These are phyloP conservation scores for Trichoderma cornu-damae DNA, from an alignment of 2,329 filamentous ascomycete genomes.

Conservation along the genomic window DNA sequence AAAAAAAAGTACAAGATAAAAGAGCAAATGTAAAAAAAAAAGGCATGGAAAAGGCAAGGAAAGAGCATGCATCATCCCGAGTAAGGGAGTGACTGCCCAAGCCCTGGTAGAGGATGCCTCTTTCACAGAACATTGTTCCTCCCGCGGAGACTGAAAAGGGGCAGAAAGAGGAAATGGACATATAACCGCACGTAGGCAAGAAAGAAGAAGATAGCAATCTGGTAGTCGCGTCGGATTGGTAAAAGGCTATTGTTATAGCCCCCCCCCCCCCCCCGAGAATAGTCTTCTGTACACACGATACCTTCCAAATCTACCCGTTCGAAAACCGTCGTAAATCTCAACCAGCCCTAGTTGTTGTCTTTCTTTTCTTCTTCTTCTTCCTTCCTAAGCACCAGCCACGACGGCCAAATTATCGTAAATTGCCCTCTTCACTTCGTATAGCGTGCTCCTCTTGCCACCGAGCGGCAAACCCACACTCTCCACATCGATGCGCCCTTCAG, in stretches of 20 bases:
- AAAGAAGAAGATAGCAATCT: no score
- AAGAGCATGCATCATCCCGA: no score
- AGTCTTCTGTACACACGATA: not conserved
- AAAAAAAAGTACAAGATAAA: no score
- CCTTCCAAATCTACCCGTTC: not conserved
- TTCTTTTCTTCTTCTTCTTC: not conserved
- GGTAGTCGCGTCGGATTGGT: slow-evolving; percentile 25
- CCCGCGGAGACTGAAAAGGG: no score
- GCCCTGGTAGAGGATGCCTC: no score
- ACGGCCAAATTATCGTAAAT: slow-evolving; percentile 94
- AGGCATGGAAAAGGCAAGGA: no score
- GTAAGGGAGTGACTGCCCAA: no score
- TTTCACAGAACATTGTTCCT: no score
- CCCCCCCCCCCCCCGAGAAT: no score
- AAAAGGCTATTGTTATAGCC: slow-evolving; percentile 10
- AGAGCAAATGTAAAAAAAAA: no score
- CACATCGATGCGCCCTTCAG: slow-evolving; percentile 80
- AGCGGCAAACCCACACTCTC: slow-evolving; percentile 61
- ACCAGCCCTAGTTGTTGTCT: no score
- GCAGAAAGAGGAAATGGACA: not conserved
- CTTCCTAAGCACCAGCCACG: slow-evolving; percentile 65
- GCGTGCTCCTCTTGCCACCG: slow-evolving; percentile 54
- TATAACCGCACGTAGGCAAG: not conserved
- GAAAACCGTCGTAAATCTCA: not conserved
- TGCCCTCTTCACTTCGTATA: slow-evolving; percentile 81